Evolutionary conservation across 208 protist genomes (phyloP), one percentile per base, ranked within the genome.

Genomic region (Trypanosoma vivax): DNA sequence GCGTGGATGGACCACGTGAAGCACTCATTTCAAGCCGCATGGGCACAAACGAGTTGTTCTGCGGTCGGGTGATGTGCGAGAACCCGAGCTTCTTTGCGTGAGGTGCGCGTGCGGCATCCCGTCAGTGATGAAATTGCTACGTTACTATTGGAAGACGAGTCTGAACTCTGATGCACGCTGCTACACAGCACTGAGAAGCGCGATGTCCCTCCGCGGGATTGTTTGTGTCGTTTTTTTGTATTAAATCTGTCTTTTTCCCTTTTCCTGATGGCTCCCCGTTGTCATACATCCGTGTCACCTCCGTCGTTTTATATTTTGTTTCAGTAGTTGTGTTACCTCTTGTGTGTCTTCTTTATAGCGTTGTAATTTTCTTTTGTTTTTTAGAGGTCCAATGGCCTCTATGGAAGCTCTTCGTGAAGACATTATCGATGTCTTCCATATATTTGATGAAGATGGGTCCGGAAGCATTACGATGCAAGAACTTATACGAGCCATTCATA

Each of bases 381-480:
- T 23, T 53, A 16, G 14, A 35, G 28, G 9, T 56, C 7, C 7
- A 59, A 76, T 80, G 73, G 24, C 72, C 1, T 48, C 60, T 6
- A 30, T 75, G 28, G 68, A 77, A 13, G 48, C 52, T 31, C 40
- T 92, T 9, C 72, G 68, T 21, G 76, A 87, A 45, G 85, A 90
- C 38, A 88, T 92, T 38, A 64, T 67, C 16, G 85, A 92, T 40
- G 81, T 92, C 21, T 92, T 90, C 55, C 68, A 61, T 38, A 78
- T 90, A 5, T 92, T 88, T 40, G 79, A 92, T 49, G 85, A 92
- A 40, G 85, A 92, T 45, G 70, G 58, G 7, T 75, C 79, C 0
- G 85, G 85, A 18, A 73, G 50, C 31, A 87, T 92, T 45, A 75
- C 71, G 37, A 64, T 88, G 2, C 50, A 69, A 21, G 81, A 92